Evolutionary conservation across 1,284 basidiomycete species (phyloP), one percentile per base, ranked within the genome.

Genomic region (Ceratobasidium sp.): DNA sequence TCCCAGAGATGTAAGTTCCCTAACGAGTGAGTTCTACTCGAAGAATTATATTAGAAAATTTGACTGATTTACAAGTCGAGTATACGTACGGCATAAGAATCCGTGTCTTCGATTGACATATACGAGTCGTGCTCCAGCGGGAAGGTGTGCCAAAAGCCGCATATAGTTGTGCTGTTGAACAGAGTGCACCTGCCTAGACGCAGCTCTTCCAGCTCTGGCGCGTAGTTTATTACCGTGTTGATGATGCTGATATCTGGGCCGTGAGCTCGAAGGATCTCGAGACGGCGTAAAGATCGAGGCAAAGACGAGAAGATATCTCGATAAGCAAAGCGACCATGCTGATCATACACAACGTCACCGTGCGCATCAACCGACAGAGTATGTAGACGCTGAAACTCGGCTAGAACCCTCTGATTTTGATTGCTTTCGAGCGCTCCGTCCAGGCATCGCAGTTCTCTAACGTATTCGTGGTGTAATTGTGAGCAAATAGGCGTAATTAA

Each of bases 41-140:
- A 30, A 59, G n/a, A n/a, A n/a, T n/a, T n/a, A 46, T 10, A 34
- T 46, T 34, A 71, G 57, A 32, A 6, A 12, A 16, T 28, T 12
- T 26, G 28, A 10, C 32, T 34, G 21, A 34, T 18, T 34, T 28
- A 5, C 18, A 48, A 16, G 30, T 60, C 14, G 16, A 14, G 21
- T 45, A 39, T 2, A 60, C 69, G 2, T 43, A 71, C 69, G 8
- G 57, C 69, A 26, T 71, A 71, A 12, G 57, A 43, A 16, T 71
- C 69, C 2, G 57, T 60, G 14, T 57, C 69, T 36, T 71, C 69
- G 8, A 50, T 71, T 1, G 69, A 71, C 30, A 71, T 71, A 28
- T 71, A 71, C 9, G 69, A 71, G 46, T 71, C 69, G 46, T 71
- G 69, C 16, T 71, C 69, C 9, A 71, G 57, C 10, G 69, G 69